Conservation (phyloP, 2,329 filamentous ascomycete species). For the Cercospora sp. region DNA sequence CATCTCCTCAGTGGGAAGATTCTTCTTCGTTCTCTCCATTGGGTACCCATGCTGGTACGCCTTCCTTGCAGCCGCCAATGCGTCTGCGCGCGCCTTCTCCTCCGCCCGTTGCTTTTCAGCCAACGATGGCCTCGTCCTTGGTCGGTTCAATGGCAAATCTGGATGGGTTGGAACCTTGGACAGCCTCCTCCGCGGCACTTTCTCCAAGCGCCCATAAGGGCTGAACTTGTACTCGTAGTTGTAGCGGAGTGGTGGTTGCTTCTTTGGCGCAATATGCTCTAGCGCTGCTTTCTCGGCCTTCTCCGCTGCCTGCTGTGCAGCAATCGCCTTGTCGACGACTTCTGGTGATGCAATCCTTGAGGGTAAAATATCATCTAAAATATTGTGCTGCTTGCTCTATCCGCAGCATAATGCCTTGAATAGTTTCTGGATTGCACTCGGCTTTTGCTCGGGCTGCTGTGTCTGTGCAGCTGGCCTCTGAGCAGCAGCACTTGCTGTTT, state of each 20-base stretch:
- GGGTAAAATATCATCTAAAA: constrained; percentile 8
- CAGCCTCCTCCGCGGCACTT: background rate
- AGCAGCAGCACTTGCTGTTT: constrained; percentile 17
- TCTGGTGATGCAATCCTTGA: constrained; percentile 2
- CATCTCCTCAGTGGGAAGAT: background rate
- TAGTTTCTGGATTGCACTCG: constrained; percentile 84
- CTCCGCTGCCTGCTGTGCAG: constrained; percentile 3
- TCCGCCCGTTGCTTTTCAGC: background rate
- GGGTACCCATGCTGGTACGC: background rate
- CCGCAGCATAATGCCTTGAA: constrained; percentile 92
- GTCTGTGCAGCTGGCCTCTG: constrained; percentile 29
- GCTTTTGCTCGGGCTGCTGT: constrained; percentile 64
- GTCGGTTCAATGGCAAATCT: background rate
- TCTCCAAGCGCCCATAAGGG: constrained; percentile 1
- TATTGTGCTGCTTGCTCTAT: constrained; percentile 37
- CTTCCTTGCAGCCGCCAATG: background rate
- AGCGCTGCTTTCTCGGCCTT: constrained; percentile 1
- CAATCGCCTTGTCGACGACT: constrained; percentile 1
- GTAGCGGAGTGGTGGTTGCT: background rate
- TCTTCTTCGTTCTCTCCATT: background rate
- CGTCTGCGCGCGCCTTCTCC: background rate
- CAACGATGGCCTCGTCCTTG: background rate
- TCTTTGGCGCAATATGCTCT: constrained; percentile 2
- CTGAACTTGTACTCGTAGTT: constrained; percentile 7
- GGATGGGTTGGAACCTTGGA: background rate